Conservation (phyloP, 2,329 filamentous ascomycete genomes). For the Pyrenophora teres region DNA sequence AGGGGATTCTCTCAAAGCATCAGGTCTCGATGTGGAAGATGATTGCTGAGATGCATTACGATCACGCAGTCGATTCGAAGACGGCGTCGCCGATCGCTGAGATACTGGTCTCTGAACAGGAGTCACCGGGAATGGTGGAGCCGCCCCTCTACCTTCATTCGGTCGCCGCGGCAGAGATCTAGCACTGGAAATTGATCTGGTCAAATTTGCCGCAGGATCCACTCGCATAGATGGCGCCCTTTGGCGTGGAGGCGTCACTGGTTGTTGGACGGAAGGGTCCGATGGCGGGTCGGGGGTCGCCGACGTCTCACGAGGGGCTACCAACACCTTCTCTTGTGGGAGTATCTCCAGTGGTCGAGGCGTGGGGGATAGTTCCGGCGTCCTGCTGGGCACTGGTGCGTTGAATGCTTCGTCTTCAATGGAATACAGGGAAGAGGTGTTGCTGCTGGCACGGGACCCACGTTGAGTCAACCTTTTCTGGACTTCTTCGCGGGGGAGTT, state of each 20-base stretch:
- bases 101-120: constrained; percentile 2
- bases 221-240: background rate
- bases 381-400: background rate
- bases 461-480: background rate
- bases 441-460: constrained; percentile 12
- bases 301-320: background rate
- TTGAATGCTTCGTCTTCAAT: constrained; percentile 3
- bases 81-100: background rate
- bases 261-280: background rate
- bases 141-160: background rate
- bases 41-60: constrained; percentile 10
- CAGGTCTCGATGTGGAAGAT: background rate
- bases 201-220: constrained; percentile 9
- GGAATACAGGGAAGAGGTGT: constrained; percentile 5
- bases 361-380: constrained; percentile 6
- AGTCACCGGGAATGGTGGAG: background rate
- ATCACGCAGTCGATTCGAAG: constrained; percentile 5
- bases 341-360: constrained; percentile 2
- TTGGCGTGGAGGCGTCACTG: constrained; percentile 12
- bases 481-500: constrained; percentile 2
- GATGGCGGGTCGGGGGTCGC: background rate
- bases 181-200: background rate
- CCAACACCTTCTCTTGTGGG: constrained; percentile 1
- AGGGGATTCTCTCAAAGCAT: background rate
- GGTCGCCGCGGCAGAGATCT: background rate